phyloP scores from a whole-genome alignment of 257 asterid species.

The Ilex asprella region DNA sequence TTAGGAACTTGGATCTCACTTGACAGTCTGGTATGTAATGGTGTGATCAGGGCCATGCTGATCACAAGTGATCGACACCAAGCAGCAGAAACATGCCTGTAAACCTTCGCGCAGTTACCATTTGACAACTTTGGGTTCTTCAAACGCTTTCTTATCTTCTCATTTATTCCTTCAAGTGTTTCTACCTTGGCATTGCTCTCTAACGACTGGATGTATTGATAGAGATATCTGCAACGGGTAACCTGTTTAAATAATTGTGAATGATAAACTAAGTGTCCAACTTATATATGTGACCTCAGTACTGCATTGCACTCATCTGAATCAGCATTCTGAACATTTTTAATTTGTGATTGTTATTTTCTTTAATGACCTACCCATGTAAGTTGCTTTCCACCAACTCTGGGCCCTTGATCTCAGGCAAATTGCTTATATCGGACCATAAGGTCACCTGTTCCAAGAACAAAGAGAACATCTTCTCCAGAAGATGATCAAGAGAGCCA shows the following conservation, averaged over 20 bases:
- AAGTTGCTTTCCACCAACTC: conserved; percentile 73
- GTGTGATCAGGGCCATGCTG: conserved; percentile 86
- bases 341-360: neutral
- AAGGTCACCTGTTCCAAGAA: conserved; percentile 81
- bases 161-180: conserved; percentile 85
- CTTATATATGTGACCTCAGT: neutral
- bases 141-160: conserved; percentile 88
- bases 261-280: neutral
- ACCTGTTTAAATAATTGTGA: neutral
- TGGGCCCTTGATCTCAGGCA: conserved; percentile 72
- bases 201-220: conserved; percentile 62
- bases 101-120: conserved; percentile 64
- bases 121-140: conserved; percentile 94
- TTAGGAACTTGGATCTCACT: conserved; percentile 51
- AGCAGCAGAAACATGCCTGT: conserved; percentile 83
- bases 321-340: neutral
- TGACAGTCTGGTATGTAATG: conserved; percentile 68
- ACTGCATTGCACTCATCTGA: neutral
- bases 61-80: conserved; percentile 98
- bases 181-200: conserved; percentile 76
- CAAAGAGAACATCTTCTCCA: conserved; percentile 83
- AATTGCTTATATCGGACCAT: conserved; percentile 83
- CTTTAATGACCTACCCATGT: conserved; percentile 44
- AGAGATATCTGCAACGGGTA: conserved; percentile 55
- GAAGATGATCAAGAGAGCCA: conserved; percentile 44